phyloP scores from a whole-genome alignment of 2,329 filamentous ascomycete genomes.

The Dactylellina cionopaga region DNA sequence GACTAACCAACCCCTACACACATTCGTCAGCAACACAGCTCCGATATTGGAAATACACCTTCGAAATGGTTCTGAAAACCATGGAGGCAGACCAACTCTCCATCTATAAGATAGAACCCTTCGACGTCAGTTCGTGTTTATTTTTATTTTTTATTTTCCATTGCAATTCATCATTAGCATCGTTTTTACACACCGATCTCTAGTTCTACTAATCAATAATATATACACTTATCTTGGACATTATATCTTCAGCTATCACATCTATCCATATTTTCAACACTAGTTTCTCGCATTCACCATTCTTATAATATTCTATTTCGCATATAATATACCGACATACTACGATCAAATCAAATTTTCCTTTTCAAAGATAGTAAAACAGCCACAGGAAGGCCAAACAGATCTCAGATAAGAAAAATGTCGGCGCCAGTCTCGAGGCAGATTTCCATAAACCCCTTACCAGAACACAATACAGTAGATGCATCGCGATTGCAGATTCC shows the following conservation, averaged over 20 bases:
- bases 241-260: too few relatives aligned
- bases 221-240: too few relatives aligned
- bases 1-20: too few relatives aligned
- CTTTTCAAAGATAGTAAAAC: too few relatives aligned
- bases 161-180: too few relatives aligned
- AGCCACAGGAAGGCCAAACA: background rate
- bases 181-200: too few relatives aligned
- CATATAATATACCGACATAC: too few relatives aligned
- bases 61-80: background rate
- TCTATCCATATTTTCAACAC: background rate
- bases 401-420: slow-evolving; percentile 15
- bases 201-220: too few relatives aligned
- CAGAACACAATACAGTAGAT: slow-evolving; percentile 4
- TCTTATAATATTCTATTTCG: background rate
- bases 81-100: background rate
- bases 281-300: background rate
- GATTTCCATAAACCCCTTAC: slow-evolving; percentile 44
- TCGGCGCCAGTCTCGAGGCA: slow-evolving; percentile 40
- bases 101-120: slow-evolving; percentile 17
- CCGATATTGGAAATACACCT: slow-evolving; percentile 41
- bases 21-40: slow-evolving; percentile 32
- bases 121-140: slow-evolving; percentile 21
- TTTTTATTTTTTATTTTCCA: background rate
- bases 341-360: too few relatives aligned
- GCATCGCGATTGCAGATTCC: slow-evolving; percentile 28